Base-by-base conservation (phyloP, 192 early-diverging fungal species). In the Linnemannia hyalina region DNA sequence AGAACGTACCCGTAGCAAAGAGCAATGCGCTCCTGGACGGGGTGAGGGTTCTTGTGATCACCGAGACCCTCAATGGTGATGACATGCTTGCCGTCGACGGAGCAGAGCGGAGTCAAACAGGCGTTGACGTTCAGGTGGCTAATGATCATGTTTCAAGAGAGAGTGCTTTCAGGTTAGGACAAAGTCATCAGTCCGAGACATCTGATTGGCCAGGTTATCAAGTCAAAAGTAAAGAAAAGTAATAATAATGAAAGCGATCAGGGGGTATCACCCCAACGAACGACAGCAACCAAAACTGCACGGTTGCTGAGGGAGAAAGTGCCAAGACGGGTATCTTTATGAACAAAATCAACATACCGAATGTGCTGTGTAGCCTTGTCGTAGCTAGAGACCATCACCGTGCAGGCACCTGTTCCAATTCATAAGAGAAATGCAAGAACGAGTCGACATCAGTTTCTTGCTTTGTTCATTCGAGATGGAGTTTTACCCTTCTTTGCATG, bases 31-130 rank as follows among this genome's bases (percentile, higher is more conserved):
- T 95, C 92, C 77, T 97, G 96, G 29, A 94, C 92, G 20, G 95
- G 93, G 80, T 96, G 96, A 4, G 93, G 94, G 78, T 92, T 90
- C 38, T 91, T 88, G 65, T 90, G 73, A 69, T 91, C 91, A 16
- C 97, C 95, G 40, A 96, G 88, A 15, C 95, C 96, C 75, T 97
- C 96, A 32, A 96, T 93, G 0, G 96, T 97, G 70, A 96, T 92
- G 47, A 97, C 92, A 85, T 97, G 96, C 85, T 95, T 95, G 75
- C 93, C 93, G 82, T 97, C 93, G 55, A 97, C 78, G 9, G 93
- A 91, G 83, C 91, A 93, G 3, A 95, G 86, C 2, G 94, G 96
- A 6, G 92, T 92, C 68, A 97, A 91, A 72, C 96, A 97, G 44
- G 95, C 84, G 65, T 86, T 86, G 70, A 86, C 84, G 68, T 86